Percentiles rank a stretch among this genome's conserved stretches.
Conservation (phyloP, 2,329 filamentous ascomycete species). For the Bipolaris gigantea region DNA sequence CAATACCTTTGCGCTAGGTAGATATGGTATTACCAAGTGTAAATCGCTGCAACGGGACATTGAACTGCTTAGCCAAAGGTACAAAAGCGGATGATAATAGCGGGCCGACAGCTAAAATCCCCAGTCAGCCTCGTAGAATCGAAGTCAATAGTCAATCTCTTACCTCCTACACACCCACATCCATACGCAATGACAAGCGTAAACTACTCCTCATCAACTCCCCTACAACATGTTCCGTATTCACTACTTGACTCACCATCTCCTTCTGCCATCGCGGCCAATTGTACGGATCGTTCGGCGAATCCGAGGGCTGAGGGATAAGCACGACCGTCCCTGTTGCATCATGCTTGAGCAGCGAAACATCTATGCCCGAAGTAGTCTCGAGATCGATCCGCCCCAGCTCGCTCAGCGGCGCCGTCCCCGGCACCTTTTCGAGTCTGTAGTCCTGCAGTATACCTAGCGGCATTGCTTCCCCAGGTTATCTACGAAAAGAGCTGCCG, state of each 20-base stretch:
- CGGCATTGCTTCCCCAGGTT: slow-evolving; percentile 20
- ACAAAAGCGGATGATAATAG: slow-evolving; percentile 29
- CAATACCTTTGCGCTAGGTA: not conserved
- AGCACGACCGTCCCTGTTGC: slow-evolving; percentile 48
- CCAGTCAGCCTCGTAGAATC: not conserved
- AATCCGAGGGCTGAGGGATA: slow-evolving; percentile 56
- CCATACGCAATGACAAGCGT: slow-evolving; percentile 28
- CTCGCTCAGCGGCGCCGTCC: slow-evolving; percentile 28
- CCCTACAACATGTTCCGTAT: fast-evolving
- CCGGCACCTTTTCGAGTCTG: slow-evolving; percentile 29
- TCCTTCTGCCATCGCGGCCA: slow-evolving; percentile 47
- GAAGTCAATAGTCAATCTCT: not conserved
- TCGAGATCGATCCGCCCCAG: slow-evolving; percentile 21
- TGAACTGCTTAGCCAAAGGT: slow-evolving; percentile 21
- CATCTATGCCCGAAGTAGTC: slow-evolving; percentile 16
- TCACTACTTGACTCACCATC: slow-evolving; percentile 5
- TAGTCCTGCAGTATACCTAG: slow-evolving; percentile 26
- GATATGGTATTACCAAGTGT: slow-evolving; percentile 8
- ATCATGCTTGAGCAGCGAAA: slow-evolving; percentile 27
- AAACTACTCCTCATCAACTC: slow-evolving; percentile 12
- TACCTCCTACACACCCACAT: slow-evolving; percentile 30
- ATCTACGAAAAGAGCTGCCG: not conserved
- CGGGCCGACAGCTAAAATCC: slow-evolving; percentile 25
- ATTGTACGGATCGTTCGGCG: slow-evolving; percentile 57
- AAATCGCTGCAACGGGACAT: slow-evolving; percentile 24